Evolutionary conservation across 2,329 filamentous ascomycete genomes (phyloP).

Genomic region (Neoarthrinium moseri): DNA sequence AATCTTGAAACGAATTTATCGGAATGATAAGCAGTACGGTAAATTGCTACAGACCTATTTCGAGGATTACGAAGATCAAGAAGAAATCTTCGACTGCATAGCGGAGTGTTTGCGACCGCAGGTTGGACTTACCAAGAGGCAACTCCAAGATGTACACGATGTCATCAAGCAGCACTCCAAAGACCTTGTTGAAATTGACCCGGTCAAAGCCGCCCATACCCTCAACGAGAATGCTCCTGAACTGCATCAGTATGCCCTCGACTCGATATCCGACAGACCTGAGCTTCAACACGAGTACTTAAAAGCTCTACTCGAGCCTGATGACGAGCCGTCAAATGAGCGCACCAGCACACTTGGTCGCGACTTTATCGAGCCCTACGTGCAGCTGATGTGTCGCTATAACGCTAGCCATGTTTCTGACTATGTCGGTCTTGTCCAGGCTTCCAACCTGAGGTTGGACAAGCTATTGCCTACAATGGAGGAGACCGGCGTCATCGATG

Average conservation of each 20-base stretch:
- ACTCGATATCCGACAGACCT: conserved; percentile 58
- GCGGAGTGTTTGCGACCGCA: conserved; percentile 68
- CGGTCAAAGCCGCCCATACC: conserved; percentile 62
- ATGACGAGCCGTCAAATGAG: conserved; percentile 29
- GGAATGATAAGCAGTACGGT: conserved; percentile 73
- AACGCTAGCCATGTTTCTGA: conserved; percentile 80
- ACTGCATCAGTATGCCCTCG: conserved; percentile 65
- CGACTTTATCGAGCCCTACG: conserved; percentile 76
- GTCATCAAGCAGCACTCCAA: conserved; percentile 65
- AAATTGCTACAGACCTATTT: conserved; percentile 80
- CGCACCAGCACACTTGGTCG: conserved; percentile 41
- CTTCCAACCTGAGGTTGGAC: conserved; percentile 76
- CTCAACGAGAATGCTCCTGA: conserved; percentile 61
- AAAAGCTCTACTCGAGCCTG: conserved; percentile 69
- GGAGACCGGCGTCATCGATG: conserved; percentile 85
- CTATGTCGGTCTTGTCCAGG: conserved; percentile 75
- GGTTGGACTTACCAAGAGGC: conserved; percentile 64
- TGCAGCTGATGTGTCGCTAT: conserved; percentile 87
- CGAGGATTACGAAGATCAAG: conserved; percentile 75
- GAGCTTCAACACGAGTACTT: conserved; percentile 76
- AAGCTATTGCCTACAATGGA: conserved; percentile 85
- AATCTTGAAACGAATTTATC: conserved; percentile 87
- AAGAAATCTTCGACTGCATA: conserved; percentile 77
- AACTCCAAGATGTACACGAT: conserved; percentile 67
- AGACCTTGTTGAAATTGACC: conserved; percentile 67